Evolutionary conservation across 2,329 filamentous ascomycete genomes (phyloP), one percentile per base, ranked within the genome.

Genomic region (Orbilia quercus): DNA sequence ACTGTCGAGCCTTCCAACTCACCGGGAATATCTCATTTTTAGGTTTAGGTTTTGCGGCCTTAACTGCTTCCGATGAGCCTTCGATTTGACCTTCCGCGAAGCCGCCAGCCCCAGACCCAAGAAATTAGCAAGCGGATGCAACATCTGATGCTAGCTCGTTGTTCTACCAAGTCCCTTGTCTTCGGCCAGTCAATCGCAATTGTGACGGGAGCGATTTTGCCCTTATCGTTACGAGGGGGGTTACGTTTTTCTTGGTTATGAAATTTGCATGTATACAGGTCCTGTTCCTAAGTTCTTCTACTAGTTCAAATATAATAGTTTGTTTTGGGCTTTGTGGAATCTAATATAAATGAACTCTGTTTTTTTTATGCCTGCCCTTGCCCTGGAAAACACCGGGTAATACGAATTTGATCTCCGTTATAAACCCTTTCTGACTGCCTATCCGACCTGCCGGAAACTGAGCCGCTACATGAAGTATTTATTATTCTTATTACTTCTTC

Each of bases 1-100:
- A 18, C 38, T 44, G 18, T 28, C 31, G 22, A 28, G 28, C 20
- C 59, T 20, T 12, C 36, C 11, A 18, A 25, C 54, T 67, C 25
- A 66, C 44, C 28, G 16, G 38, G 51, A 28, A 23, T 25, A 47
- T 18, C 20, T 31, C 36, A 44, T 42, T 42, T 31, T 18, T 60
- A 72, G 67, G 55, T 77, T 77, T 36, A 75, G 76, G 34, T 63
- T 75, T 44, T 78, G 77, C 59, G 76, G 77, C 6, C 67, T 78
- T 44, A 78, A 76, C 60, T 78, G 77, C 60, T 78, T 78, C 70
- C 75, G 74, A 62, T 78, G 75, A 62, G 47, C 25, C 4, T 23
- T 28, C 23, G 50, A 25, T 11, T 53, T 28, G 16, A 18, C 47
- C 20, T 12, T 48, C 45, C 12, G 36, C 45, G 45, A 62, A 16